phyloP scores from a whole-genome alignment of 2,329 filamentous ascomycete genomes.

The Chaetomium strumarium region DNA sequence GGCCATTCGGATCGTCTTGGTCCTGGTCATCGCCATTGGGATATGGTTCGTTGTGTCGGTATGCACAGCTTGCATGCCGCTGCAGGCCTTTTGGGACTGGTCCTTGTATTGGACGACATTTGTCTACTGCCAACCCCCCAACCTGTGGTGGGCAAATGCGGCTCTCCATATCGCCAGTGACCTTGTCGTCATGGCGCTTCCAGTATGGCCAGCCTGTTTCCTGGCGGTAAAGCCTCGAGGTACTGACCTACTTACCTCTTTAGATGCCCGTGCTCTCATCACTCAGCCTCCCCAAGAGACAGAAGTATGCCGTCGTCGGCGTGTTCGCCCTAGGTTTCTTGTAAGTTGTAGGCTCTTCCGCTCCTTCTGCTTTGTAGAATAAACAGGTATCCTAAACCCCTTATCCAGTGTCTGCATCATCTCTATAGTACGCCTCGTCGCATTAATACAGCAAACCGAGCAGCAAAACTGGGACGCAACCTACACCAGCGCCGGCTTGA shows the following conservation, averaged over 20 bases:
- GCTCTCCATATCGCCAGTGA: slow-evolving; percentile 24
- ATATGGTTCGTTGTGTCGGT: slow-evolving; percentile 26
- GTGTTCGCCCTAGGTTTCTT: slow-evolving; percentile 26
- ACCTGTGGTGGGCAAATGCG: slow-evolving; percentile 26
- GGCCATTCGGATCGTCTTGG: slow-evolving; percentile 26
- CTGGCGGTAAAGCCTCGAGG: neutral
- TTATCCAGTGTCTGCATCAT: slow-evolving; percentile 32
- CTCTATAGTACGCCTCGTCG: slow-evolving; percentile 30
- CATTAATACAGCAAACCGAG: slow-evolving; percentile 22
- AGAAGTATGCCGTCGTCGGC: slow-evolving; percentile 24
- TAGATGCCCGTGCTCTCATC: slow-evolving; percentile 23
- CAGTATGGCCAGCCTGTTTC: slow-evolving; percentile 8
- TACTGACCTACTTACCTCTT: neutral
- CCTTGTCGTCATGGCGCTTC: slow-evolving; percentile 24
- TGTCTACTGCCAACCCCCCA: slow-evolving; percentile 23
- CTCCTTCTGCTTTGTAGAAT: too few species aligned
- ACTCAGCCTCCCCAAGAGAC: slow-evolving; percentile 20
- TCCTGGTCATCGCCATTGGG: slow-evolving; percentile 24
- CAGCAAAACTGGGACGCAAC: slow-evolving; percentile 24
- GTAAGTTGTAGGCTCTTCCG: slow-evolving; percentile 12
- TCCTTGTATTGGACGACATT: slow-evolving; percentile 13
- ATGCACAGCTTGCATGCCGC: slow-evolving; percentile 29
- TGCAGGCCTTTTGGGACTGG: slow-evolving; percentile 30
- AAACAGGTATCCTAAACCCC: too few species aligned
- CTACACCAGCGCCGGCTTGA: slow-evolving; percentile 28